A percentile compares a stretch with the other conserved stretches of the same genome.
Conservation (phyloP, 2,329 filamentous ascomycete species). For the Stagonosporopsis cucurbitacearum region DNA sequence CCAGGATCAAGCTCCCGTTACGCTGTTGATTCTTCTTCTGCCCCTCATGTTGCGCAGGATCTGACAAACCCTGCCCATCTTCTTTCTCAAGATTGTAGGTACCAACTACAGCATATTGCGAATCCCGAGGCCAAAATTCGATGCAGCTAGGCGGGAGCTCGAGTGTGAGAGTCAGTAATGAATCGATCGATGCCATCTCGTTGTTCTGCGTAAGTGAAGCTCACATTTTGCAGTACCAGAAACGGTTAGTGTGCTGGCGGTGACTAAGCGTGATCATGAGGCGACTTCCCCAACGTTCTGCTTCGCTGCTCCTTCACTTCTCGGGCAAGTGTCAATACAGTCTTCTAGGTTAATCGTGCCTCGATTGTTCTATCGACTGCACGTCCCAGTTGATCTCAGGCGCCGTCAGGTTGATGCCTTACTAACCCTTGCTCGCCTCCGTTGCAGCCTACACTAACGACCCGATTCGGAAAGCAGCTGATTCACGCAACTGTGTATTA, state of each 20-base stretch:
- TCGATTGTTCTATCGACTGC: background rate
- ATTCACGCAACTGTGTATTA: slow-evolving; percentile 25
- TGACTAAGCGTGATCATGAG: slow-evolving; percentile 26
- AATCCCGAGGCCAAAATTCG: slow-evolving; percentile 70
- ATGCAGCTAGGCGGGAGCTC: slow-evolving; percentile 78
- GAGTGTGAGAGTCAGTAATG: slow-evolving; percentile 60
- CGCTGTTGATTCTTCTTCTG: slow-evolving; percentile 63
- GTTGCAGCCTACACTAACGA: slow-evolving; percentile 44
- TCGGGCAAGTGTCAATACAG: background rate
- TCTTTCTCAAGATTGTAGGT: slow-evolving; percentile 77
- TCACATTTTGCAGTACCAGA: slow-evolving; percentile 16
- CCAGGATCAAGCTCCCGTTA: slow-evolving; percentile 76
- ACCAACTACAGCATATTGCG: slow-evolving; percentile 76
- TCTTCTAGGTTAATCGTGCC: background rate
- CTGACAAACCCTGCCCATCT: slow-evolving; percentile 36
- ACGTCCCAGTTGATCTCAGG: background rate
- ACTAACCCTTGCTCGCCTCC: slow-evolving; percentile 30
- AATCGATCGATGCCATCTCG: slow-evolving; percentile 47
- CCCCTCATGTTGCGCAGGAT: slow-evolving; percentile 26
- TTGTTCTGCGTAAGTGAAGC: slow-evolving; percentile 10
- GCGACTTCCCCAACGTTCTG: background rate
- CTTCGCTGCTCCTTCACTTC: background rate
- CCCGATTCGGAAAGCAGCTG: slow-evolving; percentile 21
- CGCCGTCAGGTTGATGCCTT: slow-evolving; percentile 38
- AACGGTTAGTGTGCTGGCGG: slow-evolving; percentile 19